These are phyloP conservation scores for Pythium coloratum DNA, from an alignment of 352 stramenopile genomes.

Conservation along the genomic window DNA sequence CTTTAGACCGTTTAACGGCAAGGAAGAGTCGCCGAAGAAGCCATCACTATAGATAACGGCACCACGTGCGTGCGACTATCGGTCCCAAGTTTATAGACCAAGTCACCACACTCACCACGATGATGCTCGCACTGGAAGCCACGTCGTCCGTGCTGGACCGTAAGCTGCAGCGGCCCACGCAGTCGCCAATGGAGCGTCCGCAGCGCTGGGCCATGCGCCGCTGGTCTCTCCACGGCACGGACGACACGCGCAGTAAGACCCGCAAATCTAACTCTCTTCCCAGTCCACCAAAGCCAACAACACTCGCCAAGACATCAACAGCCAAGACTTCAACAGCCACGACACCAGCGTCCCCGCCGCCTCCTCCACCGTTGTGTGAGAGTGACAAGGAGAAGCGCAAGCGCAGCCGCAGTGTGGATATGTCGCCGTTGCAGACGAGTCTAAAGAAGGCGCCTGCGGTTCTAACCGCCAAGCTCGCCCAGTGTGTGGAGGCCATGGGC, in stretches of 20 bases:
- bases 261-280: background rate
- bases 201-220: conserved; percentile 17
- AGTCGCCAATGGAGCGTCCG: background rate
- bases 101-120: background rate
- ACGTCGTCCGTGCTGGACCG: conserved; percentile 11
- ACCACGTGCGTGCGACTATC: conserved; percentile 1
- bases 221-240: conserved; percentile 25
- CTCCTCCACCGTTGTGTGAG: background rate
- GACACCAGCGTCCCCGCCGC: background rate
- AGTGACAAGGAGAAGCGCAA: conserved; percentile 25
- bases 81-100: background rate
- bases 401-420: conserved; percentile 26
- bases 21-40: conserved; percentile 1
- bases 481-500: conserved; percentile 53
- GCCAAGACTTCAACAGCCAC: background rate
- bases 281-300: too few species aligned
- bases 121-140: conserved; percentile 23
- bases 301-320: background rate
- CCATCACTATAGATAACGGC: background rate
- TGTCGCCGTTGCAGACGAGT: conserved; percentile 43
- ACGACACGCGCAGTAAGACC: conserved; percentile 11
- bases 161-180: conserved; percentile 8
- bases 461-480: conserved; percentile 50
- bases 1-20: background rate
- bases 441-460: conserved; percentile 54